Conservation (phyloP, 192 early-diverging fungal genomes). For the Diversispora eburnea region DNA sequence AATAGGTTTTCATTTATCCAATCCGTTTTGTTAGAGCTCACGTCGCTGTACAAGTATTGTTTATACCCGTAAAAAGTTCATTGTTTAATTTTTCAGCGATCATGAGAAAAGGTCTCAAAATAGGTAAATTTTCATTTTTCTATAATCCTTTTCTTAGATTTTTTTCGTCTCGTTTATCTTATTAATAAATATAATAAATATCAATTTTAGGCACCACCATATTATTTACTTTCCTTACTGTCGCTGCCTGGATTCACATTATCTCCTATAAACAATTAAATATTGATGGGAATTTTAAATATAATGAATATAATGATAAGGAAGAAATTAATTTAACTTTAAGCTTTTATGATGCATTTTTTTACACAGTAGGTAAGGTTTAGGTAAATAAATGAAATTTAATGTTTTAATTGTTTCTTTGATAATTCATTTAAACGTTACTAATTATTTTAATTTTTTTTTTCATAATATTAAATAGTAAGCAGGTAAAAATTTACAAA, state of each 20-base stretch:
- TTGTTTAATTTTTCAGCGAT: slow-evolving; percentile 53
- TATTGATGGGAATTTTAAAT: no score
- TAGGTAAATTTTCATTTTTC: slow-evolving; percentile 32
- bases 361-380: slow-evolving; percentile 47
- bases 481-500: slow-evolving; percentile 26
- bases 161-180: neutral
- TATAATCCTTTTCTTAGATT: no score
- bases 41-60: slow-evolving; percentile 51
- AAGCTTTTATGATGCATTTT: slow-evolving; percentile 53
- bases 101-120: slow-evolving; percentile 58
- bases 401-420: neutral
- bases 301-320: no score
- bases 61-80: slow-evolving; percentile 63
- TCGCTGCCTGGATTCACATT: slow-evolving; percentile 67
- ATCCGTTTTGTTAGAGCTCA: slow-evolving; percentile 67
- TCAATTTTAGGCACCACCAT: slow-evolving; percentile 51
- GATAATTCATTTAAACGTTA: slow-evolving; percentile 24
- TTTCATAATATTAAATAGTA: slow-evolving; percentile 3
- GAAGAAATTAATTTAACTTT: no score
- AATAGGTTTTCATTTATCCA: slow-evolving; percentile 54
- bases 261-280: slow-evolving; percentile 62
- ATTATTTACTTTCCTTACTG: slow-evolving; percentile 65
- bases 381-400: neutral
- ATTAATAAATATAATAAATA: neutral
- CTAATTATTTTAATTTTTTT: slow-evolving; percentile 36